These are phyloP conservation scores for Limonium bicolor DNA, from an alignment of 148 eudicot genomes.

Conservation along the genomic window DNA sequence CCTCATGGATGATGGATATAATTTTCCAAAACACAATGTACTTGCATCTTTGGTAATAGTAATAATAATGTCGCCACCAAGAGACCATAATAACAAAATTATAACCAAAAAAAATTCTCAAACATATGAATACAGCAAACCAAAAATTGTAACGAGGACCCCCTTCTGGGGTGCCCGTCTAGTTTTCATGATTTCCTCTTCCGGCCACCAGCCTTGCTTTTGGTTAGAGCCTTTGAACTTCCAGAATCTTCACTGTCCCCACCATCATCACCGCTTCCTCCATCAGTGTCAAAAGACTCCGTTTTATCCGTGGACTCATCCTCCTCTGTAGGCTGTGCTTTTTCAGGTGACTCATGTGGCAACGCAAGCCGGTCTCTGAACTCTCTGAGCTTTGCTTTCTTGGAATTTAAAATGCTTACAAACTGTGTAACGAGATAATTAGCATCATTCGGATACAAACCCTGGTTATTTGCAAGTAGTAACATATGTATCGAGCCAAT, in stretches of 20 bases:
- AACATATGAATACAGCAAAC: too few species aligned
- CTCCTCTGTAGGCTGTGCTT: constrained; percentile 39
- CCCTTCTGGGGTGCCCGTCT: too few species aligned
- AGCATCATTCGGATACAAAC: neutral
- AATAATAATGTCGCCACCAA: too few species aligned
- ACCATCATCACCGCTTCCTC: constrained; percentile 6
- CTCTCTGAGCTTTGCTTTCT: constrained; percentile 85
- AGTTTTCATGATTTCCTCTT: too few species aligned
- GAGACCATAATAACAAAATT: too few species aligned
- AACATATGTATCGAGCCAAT: neutral
- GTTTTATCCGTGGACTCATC: constrained; percentile 61
- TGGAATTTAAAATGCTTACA: constrained; percentile 66
- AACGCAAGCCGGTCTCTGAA: constrained; percentile 49
- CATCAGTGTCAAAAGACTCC: constrained; percentile 29
- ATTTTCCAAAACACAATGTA: too few species aligned
- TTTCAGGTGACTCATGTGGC: constrained; percentile 21
- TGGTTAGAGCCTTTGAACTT: constrained; percentile 26
- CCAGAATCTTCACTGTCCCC: constrained; percentile 23
- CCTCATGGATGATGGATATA: too few species aligned
- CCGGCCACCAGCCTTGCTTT: constrained; percentile 24
- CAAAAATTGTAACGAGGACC: too few species aligned
- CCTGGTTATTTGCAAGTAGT: neutral
- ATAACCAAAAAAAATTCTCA: too few species aligned
- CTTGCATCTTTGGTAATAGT: too few species aligned
- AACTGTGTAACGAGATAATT: constrained; percentile 34